Evolutionary conservation across 1,139 yeast species (phyloP).

Genomic region (Pichia terricola): DNA sequence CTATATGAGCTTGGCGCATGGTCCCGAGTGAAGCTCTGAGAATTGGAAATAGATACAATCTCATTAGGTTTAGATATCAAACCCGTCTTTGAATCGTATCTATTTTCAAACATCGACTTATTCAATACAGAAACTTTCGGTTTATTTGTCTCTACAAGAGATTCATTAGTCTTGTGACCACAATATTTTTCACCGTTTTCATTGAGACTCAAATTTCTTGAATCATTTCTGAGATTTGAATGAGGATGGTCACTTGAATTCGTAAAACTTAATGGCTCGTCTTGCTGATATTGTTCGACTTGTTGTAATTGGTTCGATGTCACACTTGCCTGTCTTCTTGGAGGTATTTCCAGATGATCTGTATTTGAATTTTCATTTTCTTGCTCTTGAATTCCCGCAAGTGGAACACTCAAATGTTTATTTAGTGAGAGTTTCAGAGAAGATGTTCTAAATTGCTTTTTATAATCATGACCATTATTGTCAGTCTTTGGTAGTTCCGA

Average conservation of each 20-base stretch:
- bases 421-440: conserved; percentile 6
- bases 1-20: no score
- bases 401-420: conserved; percentile 5
- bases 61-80: neutral
- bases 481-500: conserved; percentile 9
- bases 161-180: no score
- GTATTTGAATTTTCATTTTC: neutral
- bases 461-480: conserved; percentile 1
- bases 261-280: conserved; percentile 7
- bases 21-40: neutral
- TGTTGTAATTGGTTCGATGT: no score
- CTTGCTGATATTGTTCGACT: neutral
- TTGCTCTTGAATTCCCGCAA: conserved; percentile 1
- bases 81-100: conserved; percentile 11
- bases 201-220: neutral
- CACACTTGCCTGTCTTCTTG: neutral
- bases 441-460: conserved; percentile 9
- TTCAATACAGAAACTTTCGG: conserved; percentile 21
- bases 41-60: neutral
- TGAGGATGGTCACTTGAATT: neutral
- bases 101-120: conserved; percentile 18
- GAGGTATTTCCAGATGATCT: neutral
- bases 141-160: conserved; percentile 4
- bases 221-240: neutral
- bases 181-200: no score